Base-by-base conservation (phyloP, 2,329 filamentous ascomycete species). In the Aspergillus pseudoterreus region DNA sequence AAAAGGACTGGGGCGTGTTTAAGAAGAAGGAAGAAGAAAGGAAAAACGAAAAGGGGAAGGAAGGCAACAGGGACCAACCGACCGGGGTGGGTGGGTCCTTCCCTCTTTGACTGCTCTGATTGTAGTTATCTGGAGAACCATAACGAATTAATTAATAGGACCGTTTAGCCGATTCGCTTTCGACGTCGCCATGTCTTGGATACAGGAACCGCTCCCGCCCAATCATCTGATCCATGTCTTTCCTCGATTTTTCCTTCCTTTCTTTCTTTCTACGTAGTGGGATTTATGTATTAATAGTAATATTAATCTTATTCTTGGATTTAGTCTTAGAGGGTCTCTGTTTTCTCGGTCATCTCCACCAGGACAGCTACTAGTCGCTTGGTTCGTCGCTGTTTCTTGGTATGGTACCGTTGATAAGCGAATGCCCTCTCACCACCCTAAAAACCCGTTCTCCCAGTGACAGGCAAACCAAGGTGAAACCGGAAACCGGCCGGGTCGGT, bases 11-110 rank as follows among this genome's bases (percentile, higher is more conserved):
- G 21, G 22, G 17, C 5, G 30, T 17, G 43, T 30, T 27, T 32
- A 49, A 39, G 50, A 54, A 32, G 36, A 47, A 44, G 45, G 43
- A 22, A 49, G 35, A 38, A 32, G 43, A 42, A 46, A 24, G 8
- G 49, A 50, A 49, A 35, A 46, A 52, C 22, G 43, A 51, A 45
- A 49, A 53, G 45, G 52, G 43, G 22, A 36, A 54, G 36, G 21
- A 43, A 27, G 10, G 46, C 27, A 39, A 10, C 27, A 30, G 27
- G 27, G 27, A 30, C 27, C 27, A 9, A 30, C 27, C 27, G 27
- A 30, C 27, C 27, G 27, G 27, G 27, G 27, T 8, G 27, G 27
- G 27, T 30, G 27, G 27, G 27, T 30, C 27, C 27, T 11, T 30
- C 8, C 24, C 27, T 30, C 27, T 30, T 30, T 30, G 22, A 22